Conservation (phyloP, 352 stramenopile species). For the Globisporangium nagaii region DNA sequence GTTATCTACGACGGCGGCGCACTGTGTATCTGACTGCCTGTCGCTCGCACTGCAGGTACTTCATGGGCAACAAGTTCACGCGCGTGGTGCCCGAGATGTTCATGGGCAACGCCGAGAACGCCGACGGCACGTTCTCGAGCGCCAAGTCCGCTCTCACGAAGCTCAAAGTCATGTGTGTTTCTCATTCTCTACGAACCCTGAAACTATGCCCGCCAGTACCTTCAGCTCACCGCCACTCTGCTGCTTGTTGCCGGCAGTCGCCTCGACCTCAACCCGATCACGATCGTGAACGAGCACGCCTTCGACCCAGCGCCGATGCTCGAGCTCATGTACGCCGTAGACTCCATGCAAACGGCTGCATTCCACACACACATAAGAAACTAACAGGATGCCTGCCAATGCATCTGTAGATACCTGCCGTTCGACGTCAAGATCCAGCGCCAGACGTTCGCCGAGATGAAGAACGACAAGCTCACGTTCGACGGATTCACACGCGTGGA, state of each 20-base stretch:
- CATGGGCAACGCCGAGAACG: constrained; percentile 44
- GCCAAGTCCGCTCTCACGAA: constrained; percentile 39
- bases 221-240: background rate
- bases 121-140: constrained; percentile 39
- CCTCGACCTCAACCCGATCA: constrained; percentile 68
- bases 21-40: no score
- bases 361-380: no score
- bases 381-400: constrained; percentile 5
- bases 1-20: no score
- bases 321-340: constrained; percentile 48
- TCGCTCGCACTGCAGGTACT: constrained; percentile 23
- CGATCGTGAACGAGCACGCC: constrained; percentile 70
- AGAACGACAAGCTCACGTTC: constrained; percentile 60
- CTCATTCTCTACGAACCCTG: no score
- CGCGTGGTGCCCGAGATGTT: constrained; percentile 67
- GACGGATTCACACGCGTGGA: constrained; percentile 53
- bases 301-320: constrained; percentile 45
- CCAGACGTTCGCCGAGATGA: constrained; percentile 70
- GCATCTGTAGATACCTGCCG: constrained; percentile 43
- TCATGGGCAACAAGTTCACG: constrained; percentile 69
- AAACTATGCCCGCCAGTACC: no score
- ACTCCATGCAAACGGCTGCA: background rate
- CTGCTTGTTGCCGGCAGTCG: constrained; percentile 23
- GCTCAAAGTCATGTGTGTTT: constrained; percentile 80
- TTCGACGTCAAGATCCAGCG: constrained; percentile 75